These are phyloP conservation scores for Wallemia ichthyophaga DNA, from an alignment of 1,284 basidiomycete genomes.

Conservation along the genomic window DNA sequence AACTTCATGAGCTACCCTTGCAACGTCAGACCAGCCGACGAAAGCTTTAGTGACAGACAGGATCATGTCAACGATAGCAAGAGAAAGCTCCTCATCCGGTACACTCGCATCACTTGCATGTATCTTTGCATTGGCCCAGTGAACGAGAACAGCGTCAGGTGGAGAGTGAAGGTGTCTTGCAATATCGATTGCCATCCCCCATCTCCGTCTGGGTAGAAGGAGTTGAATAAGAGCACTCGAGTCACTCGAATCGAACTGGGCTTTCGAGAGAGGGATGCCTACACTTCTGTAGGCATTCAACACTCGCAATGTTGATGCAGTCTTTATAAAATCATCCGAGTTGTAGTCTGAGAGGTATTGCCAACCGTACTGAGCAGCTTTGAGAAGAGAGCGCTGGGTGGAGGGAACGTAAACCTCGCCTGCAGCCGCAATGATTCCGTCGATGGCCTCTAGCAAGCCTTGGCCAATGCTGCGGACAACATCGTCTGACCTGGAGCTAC, in stretches of 20 bases:
- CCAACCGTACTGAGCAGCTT: conserved; percentile 22
- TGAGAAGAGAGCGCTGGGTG: conserved; percentile 65
- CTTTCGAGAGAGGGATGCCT: not conserved
- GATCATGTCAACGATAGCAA: conserved; percentile 62
- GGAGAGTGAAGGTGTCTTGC: conserved; percentile 53
- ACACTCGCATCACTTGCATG: conserved; percentile 24
- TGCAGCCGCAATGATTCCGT: conserved; percentile 77
- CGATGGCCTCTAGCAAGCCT: conserved; percentile 60
- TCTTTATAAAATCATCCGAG: conserved; percentile 34
- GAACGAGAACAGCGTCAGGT: conserved; percentile 61
- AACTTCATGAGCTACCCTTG: conserved; percentile 70
- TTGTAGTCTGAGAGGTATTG: conserved; percentile 21
- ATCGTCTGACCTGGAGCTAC: conserved; percentile 72
- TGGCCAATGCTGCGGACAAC: conserved; percentile 60
- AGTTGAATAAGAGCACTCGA: conserved; percentile 62
- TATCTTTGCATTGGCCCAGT: conserved; percentile 89
- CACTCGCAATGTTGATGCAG: conserved; percentile 28
- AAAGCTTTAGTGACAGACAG: conserved; percentile 27
- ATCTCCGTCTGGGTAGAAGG: conserved; percentile 27
- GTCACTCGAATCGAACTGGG: conserved; percentile 29
- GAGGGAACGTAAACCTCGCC: conserved; percentile 64
- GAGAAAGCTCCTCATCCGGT: conserved; percentile 42
- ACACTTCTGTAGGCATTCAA: not conserved
- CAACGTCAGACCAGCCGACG: conserved; percentile 83
- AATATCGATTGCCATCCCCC: conserved; percentile 48